Percentiles rank a stretch among this genome's conserved stretches.
Evolutionary conservation across 1,139 yeast species (phyloP).

Genomic region (Taiozyma sp.): DNA sequence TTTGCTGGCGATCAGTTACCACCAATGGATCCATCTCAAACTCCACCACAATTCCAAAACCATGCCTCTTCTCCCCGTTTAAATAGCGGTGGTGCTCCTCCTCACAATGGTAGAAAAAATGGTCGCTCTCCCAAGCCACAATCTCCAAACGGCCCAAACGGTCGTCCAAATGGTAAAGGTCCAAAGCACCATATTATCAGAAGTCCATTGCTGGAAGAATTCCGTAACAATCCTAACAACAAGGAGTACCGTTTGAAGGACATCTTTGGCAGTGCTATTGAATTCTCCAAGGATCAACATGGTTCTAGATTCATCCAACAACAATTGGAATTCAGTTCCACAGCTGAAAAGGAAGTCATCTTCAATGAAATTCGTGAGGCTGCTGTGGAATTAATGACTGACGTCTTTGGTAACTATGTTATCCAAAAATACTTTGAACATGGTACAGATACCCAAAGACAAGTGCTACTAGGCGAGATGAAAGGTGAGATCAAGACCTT

Average conservation of each 20-base stretch:
- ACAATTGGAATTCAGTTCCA: slow-evolving; percentile 60
- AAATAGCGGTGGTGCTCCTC: slow-evolving; percentile 1
- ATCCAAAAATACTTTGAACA: slow-evolving; percentile 90
- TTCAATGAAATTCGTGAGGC: slow-evolving; percentile 80
- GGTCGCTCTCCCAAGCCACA: slow-evolving; percentile 21
- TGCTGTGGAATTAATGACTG: slow-evolving; percentile 82
- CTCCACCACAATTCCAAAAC: slow-evolving; percentile 1
- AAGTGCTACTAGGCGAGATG: slow-evolving; percentile 69
- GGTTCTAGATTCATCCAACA: slow-evolving; percentile 97
- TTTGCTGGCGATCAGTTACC: slow-evolving; percentile 7
- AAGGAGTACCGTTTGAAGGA: slow-evolving; percentile 65
- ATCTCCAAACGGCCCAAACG: slow-evolving; percentile 14
- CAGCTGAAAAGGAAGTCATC: slow-evolving; percentile 72
- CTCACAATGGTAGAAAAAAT: slow-evolving; percentile 9
- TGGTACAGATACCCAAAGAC: slow-evolving; percentile 69
- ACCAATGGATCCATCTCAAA: slow-evolving; percentile 3
- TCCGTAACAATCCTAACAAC: slow-evolving; percentile 58
- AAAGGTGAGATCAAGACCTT: slow-evolving; percentile 70
- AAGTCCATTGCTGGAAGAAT: slow-evolving; percentile 83
- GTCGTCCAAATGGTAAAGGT: slow-evolving; percentile 4
- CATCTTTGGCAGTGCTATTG: slow-evolving; percentile 83
- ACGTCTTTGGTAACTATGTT: slow-evolving; percentile 97
- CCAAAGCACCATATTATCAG: slow-evolving; percentile 47
- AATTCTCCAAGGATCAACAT: slow-evolving; percentile 93
- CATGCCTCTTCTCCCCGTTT: slow-evolving; percentile 6